Percentiles rank a stretch among this genome's conserved stretches.
These are phyloP conservation scores for Chalciporus piperatus DNA, from an alignment of 768 basidiomycete species.

Conservation along the genomic window DNA sequence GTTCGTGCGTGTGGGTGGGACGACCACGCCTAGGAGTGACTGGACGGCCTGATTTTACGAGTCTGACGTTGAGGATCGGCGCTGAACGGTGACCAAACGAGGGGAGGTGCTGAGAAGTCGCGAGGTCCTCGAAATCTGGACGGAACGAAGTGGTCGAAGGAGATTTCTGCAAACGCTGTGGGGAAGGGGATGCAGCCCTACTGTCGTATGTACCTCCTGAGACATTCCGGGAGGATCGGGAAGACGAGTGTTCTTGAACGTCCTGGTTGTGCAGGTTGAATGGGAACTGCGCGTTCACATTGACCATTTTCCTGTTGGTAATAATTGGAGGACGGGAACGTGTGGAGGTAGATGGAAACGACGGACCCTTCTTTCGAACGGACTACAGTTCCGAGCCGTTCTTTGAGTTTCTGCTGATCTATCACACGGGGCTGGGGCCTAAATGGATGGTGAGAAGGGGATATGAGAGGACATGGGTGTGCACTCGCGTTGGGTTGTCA, in stretches of 20 bases:
- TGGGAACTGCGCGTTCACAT: constrained; percentile 56
- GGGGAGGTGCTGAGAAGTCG: constrained; percentile 10
- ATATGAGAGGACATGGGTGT: not conserved
- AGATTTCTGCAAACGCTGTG: constrained; percentile 17
- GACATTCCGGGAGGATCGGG: constrained; percentile 32
- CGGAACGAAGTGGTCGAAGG: constrained; percentile 22
- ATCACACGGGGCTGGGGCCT: constrained; percentile 34
- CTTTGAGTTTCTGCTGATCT: constrained; percentile 50
- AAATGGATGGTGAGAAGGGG: not conserved
- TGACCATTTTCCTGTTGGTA: constrained; percentile 62
- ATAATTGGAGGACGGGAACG: not conserved
- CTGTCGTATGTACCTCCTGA: constrained; percentile 30
- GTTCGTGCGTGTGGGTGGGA: constrained; percentile 14
- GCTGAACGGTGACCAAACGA: not conserved
- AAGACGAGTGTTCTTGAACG: constrained; percentile 24
- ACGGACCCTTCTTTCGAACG: constrained; percentile 60
- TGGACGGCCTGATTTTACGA: constrained; percentile 15
- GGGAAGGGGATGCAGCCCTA: constrained; percentile 21
- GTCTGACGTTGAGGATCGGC: constrained; percentile 24
- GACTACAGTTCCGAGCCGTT: constrained; percentile 53
- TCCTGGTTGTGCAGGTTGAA: constrained; percentile 55
- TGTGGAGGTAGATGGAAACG: not conserved
- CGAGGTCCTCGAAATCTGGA: constrained; percentile 15
- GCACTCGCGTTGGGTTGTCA: constrained; percentile 25
- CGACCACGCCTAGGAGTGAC: constrained; percentile 23